Evolutionary conservation across 148 eudicot species (phyloP).

Genomic region (Diospyros lotus): DNA sequence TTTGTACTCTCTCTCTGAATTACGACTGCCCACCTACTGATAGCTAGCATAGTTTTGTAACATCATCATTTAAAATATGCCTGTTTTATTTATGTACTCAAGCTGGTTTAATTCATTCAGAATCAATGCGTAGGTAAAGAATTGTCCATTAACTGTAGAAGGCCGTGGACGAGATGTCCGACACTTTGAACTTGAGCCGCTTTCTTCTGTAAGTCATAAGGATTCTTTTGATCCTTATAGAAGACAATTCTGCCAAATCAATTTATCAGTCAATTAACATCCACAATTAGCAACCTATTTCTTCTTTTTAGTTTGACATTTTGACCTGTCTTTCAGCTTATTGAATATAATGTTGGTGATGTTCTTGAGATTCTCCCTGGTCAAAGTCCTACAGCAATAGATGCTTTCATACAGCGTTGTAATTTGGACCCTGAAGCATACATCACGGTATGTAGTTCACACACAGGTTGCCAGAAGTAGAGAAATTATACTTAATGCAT

Average conservation of each 20-base stretch:
- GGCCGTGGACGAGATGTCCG: conserved; percentile 74
- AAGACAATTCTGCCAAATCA: neutral
- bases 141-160: conserved; percentile 48
- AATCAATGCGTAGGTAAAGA: conserved; percentile 43
- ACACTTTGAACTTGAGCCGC: conserved; percentile 79
- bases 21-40: no score
- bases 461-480: neutral
- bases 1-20: no score
- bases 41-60: no score
- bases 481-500: no score
- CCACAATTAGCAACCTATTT: neutral
- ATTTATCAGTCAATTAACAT: neutral
- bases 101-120: conserved; percentile 10
- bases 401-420: conserved; percentile 77
- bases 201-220: conserved; percentile 55
- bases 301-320: neutral
- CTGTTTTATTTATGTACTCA: no score
- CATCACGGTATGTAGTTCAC: conserved; percentile 51
- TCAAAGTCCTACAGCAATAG: conserved; percentile 71
- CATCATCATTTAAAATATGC: no score
- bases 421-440: conserved; percentile 74
- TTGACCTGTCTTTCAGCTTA: conserved; percentile 36
- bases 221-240: conserved; percentile 5
- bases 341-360: conserved; percentile 87
- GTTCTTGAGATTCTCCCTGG: conserved; percentile 84